phyloP scores from a whole-genome alignment of 2,329 filamentous ascomycete genomes.

The Sporothrix brasiliensis region DNA sequence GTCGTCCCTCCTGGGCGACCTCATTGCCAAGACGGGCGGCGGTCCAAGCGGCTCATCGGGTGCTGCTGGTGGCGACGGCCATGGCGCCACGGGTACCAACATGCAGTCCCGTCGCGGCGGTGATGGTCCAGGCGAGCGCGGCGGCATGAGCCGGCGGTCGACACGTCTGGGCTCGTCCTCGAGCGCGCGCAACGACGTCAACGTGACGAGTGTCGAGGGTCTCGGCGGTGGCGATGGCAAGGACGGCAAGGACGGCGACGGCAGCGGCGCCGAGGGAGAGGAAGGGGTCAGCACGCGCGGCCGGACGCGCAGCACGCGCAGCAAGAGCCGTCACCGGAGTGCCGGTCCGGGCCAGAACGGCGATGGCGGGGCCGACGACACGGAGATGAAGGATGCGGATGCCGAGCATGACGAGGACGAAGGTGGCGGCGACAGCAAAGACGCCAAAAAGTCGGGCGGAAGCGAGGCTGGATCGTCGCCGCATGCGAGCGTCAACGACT shows the following conservation, averaged over 20 bases:
- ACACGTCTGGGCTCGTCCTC: conserved; percentile 56
- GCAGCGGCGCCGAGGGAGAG: conserved; percentile 44
- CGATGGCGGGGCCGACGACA: conserved; percentile 39
- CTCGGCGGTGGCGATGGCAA: conserved; percentile 40
- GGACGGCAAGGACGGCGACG: conserved; percentile 46
- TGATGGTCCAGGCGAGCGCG: conserved; percentile 12
- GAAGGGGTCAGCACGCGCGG: conserved; percentile 43
- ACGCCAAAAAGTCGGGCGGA: conserved; percentile 39
- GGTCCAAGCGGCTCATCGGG: conserved; percentile 35
- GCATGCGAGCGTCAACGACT: conserved; percentile 64
- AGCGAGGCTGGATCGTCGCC: conserved; percentile 52
- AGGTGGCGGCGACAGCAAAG: conserved; percentile 38
- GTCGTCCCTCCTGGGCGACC: conserved; percentile 55
- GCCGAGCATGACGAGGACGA: conserved; percentile 9
- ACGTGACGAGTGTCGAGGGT: conserved; percentile 44
- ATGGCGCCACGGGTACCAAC: conserved; percentile 10
- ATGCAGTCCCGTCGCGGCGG: conserved; percentile 28
- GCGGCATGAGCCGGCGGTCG: conserved; percentile 34
- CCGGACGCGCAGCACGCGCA: conserved; percentile 39
- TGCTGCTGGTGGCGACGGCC: not conserved
- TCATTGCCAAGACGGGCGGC: conserved; percentile 46
- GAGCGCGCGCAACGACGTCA: conserved; percentile 48
- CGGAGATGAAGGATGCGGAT: conserved; percentile 30
- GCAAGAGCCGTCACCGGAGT: conserved; percentile 35
- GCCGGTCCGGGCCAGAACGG: conserved; percentile 35